These are phyloP conservation scores for Pleurozium schreberi DNA, from an alignment of 225 moss, liverwort and hornwort genomes.

Conservation along the genomic window DNA sequence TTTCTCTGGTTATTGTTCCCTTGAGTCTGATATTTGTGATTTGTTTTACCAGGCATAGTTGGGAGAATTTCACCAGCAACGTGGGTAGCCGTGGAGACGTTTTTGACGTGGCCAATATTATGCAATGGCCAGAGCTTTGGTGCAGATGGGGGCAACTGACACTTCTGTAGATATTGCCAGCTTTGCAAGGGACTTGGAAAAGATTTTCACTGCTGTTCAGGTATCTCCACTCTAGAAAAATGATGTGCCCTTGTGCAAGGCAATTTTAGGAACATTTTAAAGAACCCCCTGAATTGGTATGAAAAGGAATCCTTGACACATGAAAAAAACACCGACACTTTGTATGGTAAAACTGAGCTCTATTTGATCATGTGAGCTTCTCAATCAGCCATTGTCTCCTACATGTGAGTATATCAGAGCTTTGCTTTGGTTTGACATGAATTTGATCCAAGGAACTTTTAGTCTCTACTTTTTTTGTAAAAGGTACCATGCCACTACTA, in stretches of 20 bases:
- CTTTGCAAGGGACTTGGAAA: constrained; percentile 79
- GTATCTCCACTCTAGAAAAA: constrained; percentile 10
- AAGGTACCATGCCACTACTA: not conserved
- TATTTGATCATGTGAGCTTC: not conserved
- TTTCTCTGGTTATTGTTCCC: not conserved
- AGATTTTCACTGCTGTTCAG: constrained; percentile 77
- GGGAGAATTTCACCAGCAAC: constrained; percentile 84
- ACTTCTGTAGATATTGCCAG: constrained; percentile 45
- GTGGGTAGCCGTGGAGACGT: constrained; percentile 82
- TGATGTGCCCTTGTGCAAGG: not conserved
- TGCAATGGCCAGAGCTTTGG: constrained; percentile 80
- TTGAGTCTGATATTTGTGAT: not conserved
- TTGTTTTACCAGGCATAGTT: constrained; percentile 56
- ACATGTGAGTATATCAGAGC: not conserved
- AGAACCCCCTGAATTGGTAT: not conserved
- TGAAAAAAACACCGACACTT: not conserved
- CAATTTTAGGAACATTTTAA: not conserved
- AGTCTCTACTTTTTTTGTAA: not conserved
- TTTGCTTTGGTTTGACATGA: not conserved
- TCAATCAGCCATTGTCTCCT: not conserved
- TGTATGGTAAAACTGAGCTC: not conserved
- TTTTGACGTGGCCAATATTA: constrained; percentile 61
- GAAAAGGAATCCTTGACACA: not conserved
- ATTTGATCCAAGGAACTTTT: not conserved
- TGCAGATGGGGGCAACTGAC: constrained; percentile 88